Conservation (phyloP, 345 rosid genomes). For the Firmiana major region DNA sequence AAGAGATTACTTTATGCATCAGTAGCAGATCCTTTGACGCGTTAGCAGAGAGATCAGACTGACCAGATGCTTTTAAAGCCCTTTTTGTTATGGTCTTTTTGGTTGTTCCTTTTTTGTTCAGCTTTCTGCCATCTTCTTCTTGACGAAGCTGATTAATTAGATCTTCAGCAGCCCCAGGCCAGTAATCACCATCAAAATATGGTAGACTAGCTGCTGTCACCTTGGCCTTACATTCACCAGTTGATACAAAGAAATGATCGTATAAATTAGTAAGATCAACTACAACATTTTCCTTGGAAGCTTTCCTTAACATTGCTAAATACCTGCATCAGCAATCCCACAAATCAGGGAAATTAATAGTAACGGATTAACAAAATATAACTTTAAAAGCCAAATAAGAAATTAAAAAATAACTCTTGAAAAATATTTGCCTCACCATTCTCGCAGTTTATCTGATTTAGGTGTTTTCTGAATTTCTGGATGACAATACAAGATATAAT, state of each 20-base stretch:
- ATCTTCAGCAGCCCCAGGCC: constrained; percentile 99
- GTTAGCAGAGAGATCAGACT: constrained; percentile 81
- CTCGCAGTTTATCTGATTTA: constrained; percentile 94
- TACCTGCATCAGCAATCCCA: constrained; percentile 52
- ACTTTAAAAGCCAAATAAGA: background rate
- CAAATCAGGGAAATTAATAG: constrained; percentile 8
- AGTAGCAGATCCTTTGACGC: constrained; percentile 87
- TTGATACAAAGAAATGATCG: constrained; percentile 83
- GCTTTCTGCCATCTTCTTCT: constrained; percentile 94
- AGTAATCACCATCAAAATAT: constrained; percentile 98
- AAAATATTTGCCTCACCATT: constrained; percentile 63
- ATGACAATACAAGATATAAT: constrained; percentile 95
- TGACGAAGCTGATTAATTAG: constrained; percentile 80
- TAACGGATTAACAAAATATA: background rate
- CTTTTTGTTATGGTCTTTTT: constrained; percentile 93
- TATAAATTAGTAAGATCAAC: constrained; percentile 78
- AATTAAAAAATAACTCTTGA: background rate
- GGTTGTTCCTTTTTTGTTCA: constrained; percentile 71
- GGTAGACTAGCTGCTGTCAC: constrained; percentile 98
- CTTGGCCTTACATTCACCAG: constrained; percentile 87
- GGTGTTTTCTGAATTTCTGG: constrained; percentile 99
- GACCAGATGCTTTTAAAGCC: constrained; percentile 96
- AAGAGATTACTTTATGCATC: constrained; percentile 79
- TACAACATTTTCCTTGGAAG: constrained; percentile 76
- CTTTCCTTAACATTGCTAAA: constrained; percentile 82